phyloP scores from a whole-genome alignment of 2,329 filamentous ascomycete species.

The Myriosclerotinia scirpicola region DNA sequence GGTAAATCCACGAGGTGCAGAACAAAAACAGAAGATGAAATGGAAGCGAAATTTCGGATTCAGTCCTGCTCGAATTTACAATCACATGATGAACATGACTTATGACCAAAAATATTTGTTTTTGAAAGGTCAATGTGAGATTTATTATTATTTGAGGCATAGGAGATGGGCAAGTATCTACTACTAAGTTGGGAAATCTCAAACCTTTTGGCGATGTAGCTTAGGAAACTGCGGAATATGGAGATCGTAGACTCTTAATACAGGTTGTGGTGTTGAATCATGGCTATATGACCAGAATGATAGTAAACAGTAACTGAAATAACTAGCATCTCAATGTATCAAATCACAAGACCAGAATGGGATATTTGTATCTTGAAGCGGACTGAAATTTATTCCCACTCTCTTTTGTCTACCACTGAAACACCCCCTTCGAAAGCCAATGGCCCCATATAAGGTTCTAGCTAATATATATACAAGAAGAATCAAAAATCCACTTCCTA shows the following conservation, averaged over 20 bases:
- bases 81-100: neutral
- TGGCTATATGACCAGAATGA: neutral
- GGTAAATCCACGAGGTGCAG: too few relatives aligned
- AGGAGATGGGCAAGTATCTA: too few relatives aligned
- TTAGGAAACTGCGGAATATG: neutral
- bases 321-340: neutral
- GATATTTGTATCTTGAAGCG: neutral
- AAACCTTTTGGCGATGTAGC: neutral
- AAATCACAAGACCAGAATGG: neutral
- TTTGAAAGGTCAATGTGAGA: neutral
- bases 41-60: neutral
- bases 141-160: neutral
- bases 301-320: neutral
- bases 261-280: too few relatives aligned
- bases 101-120: neutral
- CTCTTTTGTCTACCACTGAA: neutral
- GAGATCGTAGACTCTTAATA: neutral
- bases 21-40: too few relatives aligned
- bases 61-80: neutral
- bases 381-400: neutral
- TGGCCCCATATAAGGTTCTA: neutral
- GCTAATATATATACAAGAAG: conserved; percentile 21
- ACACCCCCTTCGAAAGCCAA: neutral
- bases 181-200: too few relatives aligned
- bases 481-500: conserved; percentile 12